Evolutionary conservation across 2,329 filamentous ascomycete species (phyloP), one percentile per base, ranked within the genome.

Genomic region (Epichloe typhina): DNA sequence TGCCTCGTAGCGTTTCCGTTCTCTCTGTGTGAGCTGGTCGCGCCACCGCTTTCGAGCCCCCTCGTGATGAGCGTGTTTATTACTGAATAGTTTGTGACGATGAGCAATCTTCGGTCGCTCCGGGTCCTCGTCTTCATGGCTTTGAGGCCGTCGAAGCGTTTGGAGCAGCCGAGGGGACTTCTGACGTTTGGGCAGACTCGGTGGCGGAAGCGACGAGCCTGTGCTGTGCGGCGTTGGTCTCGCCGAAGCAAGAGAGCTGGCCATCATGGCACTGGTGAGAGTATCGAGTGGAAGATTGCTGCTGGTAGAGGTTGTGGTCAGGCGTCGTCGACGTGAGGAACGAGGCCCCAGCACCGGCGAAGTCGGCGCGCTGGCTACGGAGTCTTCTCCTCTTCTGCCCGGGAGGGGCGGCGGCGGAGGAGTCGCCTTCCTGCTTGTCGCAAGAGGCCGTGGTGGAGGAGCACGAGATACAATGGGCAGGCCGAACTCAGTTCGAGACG

Each of bases 1-100:
- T 2, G 84, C 87, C 64, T 91, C 87, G 64, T 93, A 93, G 1
- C 87, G 76, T 60, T 85, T 86, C n/a, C 84, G 73, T 61, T 93
- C 86, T 5, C 79, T 72, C 46, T 79, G 75, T 0, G 83, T 86
- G 41, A 93, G 78, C 54, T 80, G 74, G 57, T 90, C 86, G 41
- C 85, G 77, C 87, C 87, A 93, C 6, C 85, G 78, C 59, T 80
- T 83, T 17, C 86, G 77, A 4, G 84, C 76, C 0, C 84, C 86
- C 62, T 91, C 86, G 58, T 87, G 81, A 59, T 93, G 86, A 1
- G 82, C 77, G 62, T 90, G 86, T 53, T 84, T 82, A 41, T 66
- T 67, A 9, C 63, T 63, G 8, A 78, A 72, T 3, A 78, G 70
- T 57, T 78, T 79, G 48, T 75, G 76, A 41, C 75, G 74, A 15